Conservation (phyloP, 305 asterid genomes). For the Solanum aculeatissimum region DNA sequence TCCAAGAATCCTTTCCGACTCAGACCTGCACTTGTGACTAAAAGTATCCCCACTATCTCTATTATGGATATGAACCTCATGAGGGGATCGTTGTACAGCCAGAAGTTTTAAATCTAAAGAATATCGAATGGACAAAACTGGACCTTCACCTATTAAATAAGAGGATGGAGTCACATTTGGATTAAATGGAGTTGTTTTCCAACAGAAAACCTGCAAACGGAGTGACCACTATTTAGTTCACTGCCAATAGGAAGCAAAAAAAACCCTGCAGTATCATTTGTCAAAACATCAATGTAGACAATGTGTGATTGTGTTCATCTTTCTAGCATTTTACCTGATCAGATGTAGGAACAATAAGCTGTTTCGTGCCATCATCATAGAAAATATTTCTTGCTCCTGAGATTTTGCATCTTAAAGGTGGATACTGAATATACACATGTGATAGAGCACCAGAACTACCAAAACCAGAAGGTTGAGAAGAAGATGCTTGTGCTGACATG, state of each 20-base stretch:
- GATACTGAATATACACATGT: conserved; percentile 70
- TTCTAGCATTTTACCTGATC: conserved; percentile 42
- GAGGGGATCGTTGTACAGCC: conserved; percentile 78
- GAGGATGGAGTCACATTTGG: conserved; percentile 53
- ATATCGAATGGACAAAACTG: conserved; percentile 68
- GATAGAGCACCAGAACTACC: conserved; percentile 79
- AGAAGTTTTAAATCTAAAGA: conserved; percentile 78
- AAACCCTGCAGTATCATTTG: background rate
- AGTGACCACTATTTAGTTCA: conserved; percentile 6
- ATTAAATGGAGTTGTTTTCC: conserved; percentile 72
- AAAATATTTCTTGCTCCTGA: conserved; percentile 53
- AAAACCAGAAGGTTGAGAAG: conserved; percentile 45
- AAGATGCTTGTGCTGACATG: conserved; percentile 59
- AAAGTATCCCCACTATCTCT: conserved; percentile 50
- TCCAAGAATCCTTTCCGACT: conserved; percentile 77
- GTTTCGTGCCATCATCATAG: conserved; percentile 79
- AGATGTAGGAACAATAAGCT: conserved; percentile 56
- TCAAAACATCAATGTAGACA: background rate
- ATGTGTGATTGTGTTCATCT: background rate
- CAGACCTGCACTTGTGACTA: conserved; percentile 61
- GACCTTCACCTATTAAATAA: conserved; percentile 71
- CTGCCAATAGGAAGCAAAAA: background rate
- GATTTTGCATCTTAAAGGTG: conserved; percentile 61
- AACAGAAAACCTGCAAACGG: conserved; percentile 55
- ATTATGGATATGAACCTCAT: conserved; percentile 74